Evolutionary conservation across 2,329 filamentous ascomycete species (phyloP).

Genomic region (Fusarium torulosum): DNA sequence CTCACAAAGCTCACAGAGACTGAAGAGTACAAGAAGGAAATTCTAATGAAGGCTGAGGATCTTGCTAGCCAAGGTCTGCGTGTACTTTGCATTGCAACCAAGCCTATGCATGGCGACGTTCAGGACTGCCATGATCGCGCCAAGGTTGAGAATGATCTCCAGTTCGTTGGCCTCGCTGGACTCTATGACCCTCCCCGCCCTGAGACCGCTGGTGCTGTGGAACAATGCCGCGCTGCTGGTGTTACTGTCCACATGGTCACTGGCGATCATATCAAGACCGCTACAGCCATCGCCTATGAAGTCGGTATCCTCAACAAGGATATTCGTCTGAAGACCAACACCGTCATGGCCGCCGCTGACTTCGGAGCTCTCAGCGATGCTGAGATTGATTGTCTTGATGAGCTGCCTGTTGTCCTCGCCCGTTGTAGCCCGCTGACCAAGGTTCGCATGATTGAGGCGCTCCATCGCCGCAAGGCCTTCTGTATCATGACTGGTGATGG

Average conservation of each 20-base stretch:
- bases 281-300: conserved; percentile 73
- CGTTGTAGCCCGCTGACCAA: conserved; percentile 78
- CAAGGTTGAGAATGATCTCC: conserved; percentile 67
- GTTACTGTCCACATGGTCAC: conserved; percentile 78
- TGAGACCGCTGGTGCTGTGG: conserved; percentile 73
- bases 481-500: conserved; percentile 82
- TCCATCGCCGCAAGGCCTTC: conserved; percentile 75
- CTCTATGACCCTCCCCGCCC: conserved; percentile 79
- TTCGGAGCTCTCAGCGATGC: conserved; percentile 73
- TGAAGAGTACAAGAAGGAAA: conserved; percentile 60
- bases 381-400: conserved; percentile 71
- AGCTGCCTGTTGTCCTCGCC: conserved; percentile 75
- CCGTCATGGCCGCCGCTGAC: conserved; percentile 71
- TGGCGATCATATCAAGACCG: conserved; percentile 76
- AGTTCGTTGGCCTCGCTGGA: conserved; percentile 77
- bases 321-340: conserved; percentile 54
- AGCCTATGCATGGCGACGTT: conserved; percentile 54
- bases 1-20: conserved; percentile 64
- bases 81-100: conserved; percentile 74
- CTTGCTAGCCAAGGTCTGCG: conserved; percentile 74
- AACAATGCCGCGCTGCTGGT: conserved; percentile 70
- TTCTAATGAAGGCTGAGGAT: conserved; percentile 64
- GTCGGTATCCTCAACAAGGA: conserved; percentile 68
- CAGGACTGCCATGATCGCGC: conserved; percentile 62
- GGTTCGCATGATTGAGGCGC: conserved; percentile 81